A percentile compares a stretch with the other conserved stretches of the same genome.
phyloP scores from a whole-genome alignment of 768 basidiomycete species.

The Clitopilus hobsonii region DNA sequence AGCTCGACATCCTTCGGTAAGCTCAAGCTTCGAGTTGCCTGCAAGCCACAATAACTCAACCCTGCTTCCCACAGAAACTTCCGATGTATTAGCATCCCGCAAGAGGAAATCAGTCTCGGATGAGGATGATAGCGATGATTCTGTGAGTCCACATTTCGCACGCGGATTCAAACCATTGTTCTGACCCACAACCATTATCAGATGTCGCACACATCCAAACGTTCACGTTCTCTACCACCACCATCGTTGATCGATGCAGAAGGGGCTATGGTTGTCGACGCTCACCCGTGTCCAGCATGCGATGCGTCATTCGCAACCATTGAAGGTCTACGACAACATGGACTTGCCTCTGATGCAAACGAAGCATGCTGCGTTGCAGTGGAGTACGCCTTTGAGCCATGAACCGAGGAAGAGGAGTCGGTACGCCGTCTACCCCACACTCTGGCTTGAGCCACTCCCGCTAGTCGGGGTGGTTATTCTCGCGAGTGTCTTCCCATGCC shows the following conservation, averaged over 20 bases:
- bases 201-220: constrained; percentile 54
- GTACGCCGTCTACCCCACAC: not conserved
- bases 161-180: constrained; percentile 8
- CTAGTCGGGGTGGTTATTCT: not conserved
- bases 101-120: constrained; percentile 50
- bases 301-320: constrained; percentile 59
- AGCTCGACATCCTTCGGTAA: constrained; percentile 35
- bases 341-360: constrained; percentile 42
- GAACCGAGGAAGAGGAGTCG: not conserved
- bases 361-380: constrained; percentile 74
- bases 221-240: constrained; percentile 39
- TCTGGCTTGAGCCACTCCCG: not conserved
- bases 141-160: constrained; percentile 4
- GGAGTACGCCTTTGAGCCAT: constrained; percentile 63
- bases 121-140: constrained; percentile 33
- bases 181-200: constrained; percentile 14
- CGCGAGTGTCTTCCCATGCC: not conserved
- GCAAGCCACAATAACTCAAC: not conserved
- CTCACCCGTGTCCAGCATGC: constrained; percentile 71
- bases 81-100: constrained; percentile 24
- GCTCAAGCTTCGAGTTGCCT: constrained; percentile 11
- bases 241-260: constrained; percentile 19
- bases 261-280: constrained; percentile 35
- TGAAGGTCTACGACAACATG: constrained; percentile 61
- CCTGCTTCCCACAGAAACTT: not conserved